Percentiles rank a stretch among this genome's conserved stretches.
phyloP scores from a whole-genome alignment of 257 asterid genomes.

The Solanum bulbocastanum region DNA sequence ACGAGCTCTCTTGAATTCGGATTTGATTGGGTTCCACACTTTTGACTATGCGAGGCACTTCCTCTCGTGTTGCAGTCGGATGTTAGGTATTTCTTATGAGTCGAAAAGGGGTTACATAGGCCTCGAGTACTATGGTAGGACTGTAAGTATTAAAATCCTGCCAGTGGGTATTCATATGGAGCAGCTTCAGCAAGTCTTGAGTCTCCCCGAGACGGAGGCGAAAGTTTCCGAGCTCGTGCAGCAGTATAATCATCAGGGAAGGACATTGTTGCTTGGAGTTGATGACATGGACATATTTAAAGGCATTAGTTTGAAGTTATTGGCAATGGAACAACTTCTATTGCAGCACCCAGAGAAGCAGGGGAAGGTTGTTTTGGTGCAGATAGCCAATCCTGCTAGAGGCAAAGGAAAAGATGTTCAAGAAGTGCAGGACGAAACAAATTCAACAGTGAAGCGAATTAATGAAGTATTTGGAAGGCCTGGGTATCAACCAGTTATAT shows the following conservation, averaged over 20 bases:
- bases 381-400: conserved; percentile 87
- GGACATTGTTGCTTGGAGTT: conserved; percentile 70
- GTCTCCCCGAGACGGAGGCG: conserved; percentile 47
- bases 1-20: conserved; percentile 65
- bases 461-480: conserved; percentile 61
- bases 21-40: conserved; percentile 82
- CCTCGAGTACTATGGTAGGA: conserved; percentile 81
- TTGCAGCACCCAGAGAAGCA: conserved; percentile 72
- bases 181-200: conserved; percentile 68
- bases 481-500: conserved; percentile 65
- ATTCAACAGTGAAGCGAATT: conserved; percentile 60
- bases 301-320: conserved; percentile 69
- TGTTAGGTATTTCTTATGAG: conserved; percentile 76
- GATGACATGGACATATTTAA: conserved; percentile 92
- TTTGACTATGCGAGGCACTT: conserved; percentile 86
- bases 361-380: conserved; percentile 84
- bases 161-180: conserved; percentile 93
- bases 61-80: conserved; percentile 83
- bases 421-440: conserved; percentile 74
- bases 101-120: conserved; percentile 89
- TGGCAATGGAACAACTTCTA: conserved; percentile 82
- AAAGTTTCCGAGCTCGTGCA: conserved; percentile 55
- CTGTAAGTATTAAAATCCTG: conserved; percentile 81
- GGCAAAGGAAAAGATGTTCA: conserved; percentile 77
- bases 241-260: conserved; percentile 45